Evolutionary conservation across 306 rosid species (phyloP).

Genomic region (Dicorynia guianensis): DNA sequence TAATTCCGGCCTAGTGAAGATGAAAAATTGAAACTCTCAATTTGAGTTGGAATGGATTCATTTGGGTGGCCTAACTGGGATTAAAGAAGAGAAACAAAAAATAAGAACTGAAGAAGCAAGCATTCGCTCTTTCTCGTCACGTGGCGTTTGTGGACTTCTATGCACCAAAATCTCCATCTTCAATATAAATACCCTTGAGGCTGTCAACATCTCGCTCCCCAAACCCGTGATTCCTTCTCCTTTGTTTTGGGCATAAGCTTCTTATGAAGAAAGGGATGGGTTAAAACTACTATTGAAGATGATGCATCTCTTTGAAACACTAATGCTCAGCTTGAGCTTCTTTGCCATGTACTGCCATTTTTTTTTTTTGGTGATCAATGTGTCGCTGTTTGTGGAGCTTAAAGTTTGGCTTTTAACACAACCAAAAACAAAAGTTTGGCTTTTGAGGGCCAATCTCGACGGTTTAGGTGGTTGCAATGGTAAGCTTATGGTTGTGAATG

Average conservation of each 20-base stretch:
- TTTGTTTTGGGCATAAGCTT: constrained; percentile 8
- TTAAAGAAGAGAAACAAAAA: too few species aligned
- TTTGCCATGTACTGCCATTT: constrained; percentile 52
- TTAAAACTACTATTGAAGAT: constrained; percentile 20
- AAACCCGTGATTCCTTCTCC: constrained; percentile 6
- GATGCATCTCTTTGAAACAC: constrained; percentile 32
- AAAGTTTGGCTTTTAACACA: too few species aligned
- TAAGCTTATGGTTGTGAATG: constrained; percentile 47
- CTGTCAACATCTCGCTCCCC: constrained; percentile 39
- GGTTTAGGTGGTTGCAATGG: constrained; percentile 24
- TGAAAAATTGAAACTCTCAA: too few species aligned
- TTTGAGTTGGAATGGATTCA: too few species aligned
- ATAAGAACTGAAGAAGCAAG: too few species aligned
- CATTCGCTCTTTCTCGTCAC: constrained; percentile 60
- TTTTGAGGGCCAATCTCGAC: constrained; percentile 56
- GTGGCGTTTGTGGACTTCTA: constrained; percentile 68
- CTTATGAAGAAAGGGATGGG: constrained; percentile 28
- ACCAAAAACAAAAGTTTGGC: too few species aligned
- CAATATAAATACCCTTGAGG: constrained; percentile 80
- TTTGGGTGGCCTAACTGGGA: too few species aligned
- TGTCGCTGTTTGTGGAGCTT: constrained; percentile 94
- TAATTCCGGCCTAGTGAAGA: too few species aligned
- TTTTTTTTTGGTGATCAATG: too few species aligned
- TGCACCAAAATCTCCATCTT: constrained; percentile 72
- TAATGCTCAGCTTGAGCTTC: constrained; percentile 70